A percentile compares a stretch with the other conserved stretches of the same genome.
phyloP scores from a whole-genome alignment of 2,329 filamentous ascomycete genomes.

The Phaeomoniella chlamydospora region DNA sequence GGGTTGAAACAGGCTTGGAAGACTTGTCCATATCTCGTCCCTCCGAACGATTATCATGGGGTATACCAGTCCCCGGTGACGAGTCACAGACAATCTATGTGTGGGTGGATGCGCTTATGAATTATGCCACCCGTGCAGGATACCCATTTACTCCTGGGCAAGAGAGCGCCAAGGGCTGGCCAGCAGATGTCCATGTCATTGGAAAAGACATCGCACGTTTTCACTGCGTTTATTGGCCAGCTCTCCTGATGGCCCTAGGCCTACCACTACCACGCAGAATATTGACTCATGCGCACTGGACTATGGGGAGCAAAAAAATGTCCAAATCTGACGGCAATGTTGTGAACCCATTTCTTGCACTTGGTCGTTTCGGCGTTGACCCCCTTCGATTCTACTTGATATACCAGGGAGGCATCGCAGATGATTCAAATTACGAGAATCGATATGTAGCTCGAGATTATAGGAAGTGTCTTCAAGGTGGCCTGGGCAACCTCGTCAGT shows the following conservation, averaged over 20 bases:
- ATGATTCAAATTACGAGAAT: slow-evolving; percentile 81
- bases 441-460: slow-evolving; percentile 59
- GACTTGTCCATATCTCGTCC: slow-evolving; percentile 87
- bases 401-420: slow-evolving; percentile 58
- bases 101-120: slow-evolving; percentile 91
- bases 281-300: slow-evolving; percentile 90
- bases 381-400: slow-evolving; percentile 80
- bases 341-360: slow-evolving; percentile 82
- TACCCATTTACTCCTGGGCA: slow-evolving; percentile 60
- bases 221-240: slow-evolving; percentile 96
- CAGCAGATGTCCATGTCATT: slow-evolving; percentile 79
- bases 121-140: slow-evolving; percentile 78
- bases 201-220: slow-evolving; percentile 94
- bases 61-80: slow-evolving; percentile 77
- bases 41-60: slow-evolving; percentile 64
- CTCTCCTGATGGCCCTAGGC: slow-evolving; percentile 77
- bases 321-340: slow-evolving; percentile 92
- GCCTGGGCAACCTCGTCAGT: slow-evolving; percentile 66
- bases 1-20: slow-evolving; percentile 63
- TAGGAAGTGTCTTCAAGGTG: slow-evolving; percentile 61
- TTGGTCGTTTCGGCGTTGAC: slow-evolving; percentile 79
- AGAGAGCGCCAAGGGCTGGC: slow-evolving; percentile 58
- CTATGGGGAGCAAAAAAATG: slow-evolving; percentile 84
- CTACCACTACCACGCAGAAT: slow-evolving; percentile 66
- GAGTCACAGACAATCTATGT: slow-evolving; percentile 86